phyloP scores from a whole-genome alignment of 169 alveolate species.

The Eimeria zaria region DNA sequence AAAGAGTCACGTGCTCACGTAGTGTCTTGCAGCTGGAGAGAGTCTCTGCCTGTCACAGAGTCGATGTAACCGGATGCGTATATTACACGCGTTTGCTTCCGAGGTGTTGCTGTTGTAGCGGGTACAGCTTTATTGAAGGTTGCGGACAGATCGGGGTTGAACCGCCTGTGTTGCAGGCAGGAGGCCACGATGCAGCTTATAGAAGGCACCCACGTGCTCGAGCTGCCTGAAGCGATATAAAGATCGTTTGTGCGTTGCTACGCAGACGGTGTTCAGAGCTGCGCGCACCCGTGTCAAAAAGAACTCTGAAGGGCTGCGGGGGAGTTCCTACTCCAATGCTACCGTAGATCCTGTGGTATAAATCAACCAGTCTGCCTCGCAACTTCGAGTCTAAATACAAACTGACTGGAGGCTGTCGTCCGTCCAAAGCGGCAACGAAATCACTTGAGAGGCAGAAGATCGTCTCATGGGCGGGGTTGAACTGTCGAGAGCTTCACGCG shows the following conservation, averaged over 20 bases:
- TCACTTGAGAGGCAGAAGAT: neutral
- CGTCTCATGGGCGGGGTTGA: neutral
- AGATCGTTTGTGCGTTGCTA: neutral
- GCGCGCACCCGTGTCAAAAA: slow-evolving; percentile 70
- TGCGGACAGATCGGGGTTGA: slow-evolving; percentile 39
- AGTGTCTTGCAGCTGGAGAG: slow-evolving; percentile 10
- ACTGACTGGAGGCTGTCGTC: slow-evolving; percentile 69
- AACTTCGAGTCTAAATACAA: neutral
- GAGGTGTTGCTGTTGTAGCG: neutral
- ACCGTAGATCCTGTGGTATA: slow-evolving; percentile 12
- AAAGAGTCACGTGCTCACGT: neutral
- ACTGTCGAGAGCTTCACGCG: neutral
- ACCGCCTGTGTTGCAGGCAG: slow-evolving; percentile 62
- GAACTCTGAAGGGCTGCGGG: slow-evolving; percentile 40
- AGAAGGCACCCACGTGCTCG: slow-evolving; percentile 63
- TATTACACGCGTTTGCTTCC: slow-evolving; percentile 12
- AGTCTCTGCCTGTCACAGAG: slow-evolving; percentile 9
- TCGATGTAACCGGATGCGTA: slow-evolving; percentile 66
- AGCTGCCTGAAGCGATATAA: slow-evolving; percentile 23
- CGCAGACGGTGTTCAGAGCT: neutral
- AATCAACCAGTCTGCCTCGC: neutral
- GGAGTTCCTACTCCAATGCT: slow-evolving; percentile 64
- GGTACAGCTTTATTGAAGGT: neutral
- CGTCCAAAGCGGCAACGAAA: slow-evolving; percentile 38
- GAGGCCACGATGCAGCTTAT: slow-evolving; percentile 26